Evolutionary conservation across 1,284 basidiomycete species (phyloP), one percentile per base, ranked within the genome.

Genomic region (Boletus smithii): DNA sequence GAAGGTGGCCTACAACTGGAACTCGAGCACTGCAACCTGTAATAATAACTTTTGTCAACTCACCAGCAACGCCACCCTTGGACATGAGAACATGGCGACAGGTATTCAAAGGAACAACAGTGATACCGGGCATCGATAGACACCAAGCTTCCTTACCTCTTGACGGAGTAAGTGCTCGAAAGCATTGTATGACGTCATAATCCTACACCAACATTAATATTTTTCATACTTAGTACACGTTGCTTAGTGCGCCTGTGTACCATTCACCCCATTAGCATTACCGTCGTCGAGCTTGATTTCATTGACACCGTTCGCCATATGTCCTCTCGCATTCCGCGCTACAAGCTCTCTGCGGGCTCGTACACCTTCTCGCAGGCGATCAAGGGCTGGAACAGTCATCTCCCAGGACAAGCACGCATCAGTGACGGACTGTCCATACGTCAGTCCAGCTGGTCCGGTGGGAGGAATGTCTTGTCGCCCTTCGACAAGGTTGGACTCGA

Each of bases 361-460:
- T 8, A 95, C 89, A 50, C 86, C 94, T 57, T 84, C 77, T 17
- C 92, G 79, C 22, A 97, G 76, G 47, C 85, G 80, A 43, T 97
- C 83, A 47, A 97, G 75, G 1, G 83, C 75, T 5, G 84, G 83
- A 6, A 92, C 73, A 3, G 93, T 97, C 58, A 82, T 80, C 61
- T 93, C 85, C 88, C 93, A 92, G 27, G 86, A 87, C 48, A 97
- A 79, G 67, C 94, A 97, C 2, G 91, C 92, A 64, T 91, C 90
- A 17, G 91, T 94, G 13, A 94, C 87, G 8, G 86, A 90, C 62
- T 91, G 87, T 38, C 95, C 94, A 67, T 95, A 95, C 62, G 82
- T 87, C 50, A 97, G 73, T 4, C 81, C 88, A 5, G 77, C 71
- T 2, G 86, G 85, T 2, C 93, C 93, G 32, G 81, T 79, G 2